A percentile compares a stretch with the other conserved stretches of the same genome.
Conservation (phyloP, 1,139 yeast species). For the Magnusiomyces ingens region DNA sequence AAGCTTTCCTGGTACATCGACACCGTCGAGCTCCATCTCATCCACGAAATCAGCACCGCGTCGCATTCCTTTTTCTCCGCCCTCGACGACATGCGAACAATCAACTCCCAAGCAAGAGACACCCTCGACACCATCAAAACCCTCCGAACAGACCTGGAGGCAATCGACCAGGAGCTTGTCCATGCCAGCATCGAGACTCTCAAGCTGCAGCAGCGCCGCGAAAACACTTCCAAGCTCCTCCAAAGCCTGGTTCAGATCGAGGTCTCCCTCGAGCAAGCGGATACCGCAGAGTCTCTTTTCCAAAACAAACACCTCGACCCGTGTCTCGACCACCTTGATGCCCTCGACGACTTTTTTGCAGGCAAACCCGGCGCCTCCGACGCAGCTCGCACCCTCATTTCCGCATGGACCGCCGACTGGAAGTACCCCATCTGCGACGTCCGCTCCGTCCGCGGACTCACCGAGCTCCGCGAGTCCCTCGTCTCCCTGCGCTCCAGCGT, state of each 20-base stretch:
- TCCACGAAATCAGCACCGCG: constrained; percentile 76
- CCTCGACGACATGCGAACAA: constrained; percentile 63
- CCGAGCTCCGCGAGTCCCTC: constrained; percentile 46
- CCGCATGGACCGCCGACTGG: constrained; percentile 42
- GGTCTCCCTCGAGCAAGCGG: constrained; percentile 43
- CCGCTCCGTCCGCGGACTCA: constrained; percentile 51
- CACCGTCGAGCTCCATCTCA: constrained; percentile 71
- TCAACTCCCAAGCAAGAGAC: constrained; percentile 49
- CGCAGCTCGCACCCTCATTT: constrained; percentile 20
- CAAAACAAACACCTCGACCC: constrained; percentile 26
- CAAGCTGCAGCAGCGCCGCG: constrained; percentile 46
- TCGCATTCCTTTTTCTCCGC: constrained; percentile 82
- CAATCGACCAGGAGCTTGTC: constrained; percentile 46
- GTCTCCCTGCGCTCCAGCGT: constrained; percentile 49
- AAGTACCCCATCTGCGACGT: constrained; percentile 47
- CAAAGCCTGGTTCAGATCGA: constrained; percentile 60
- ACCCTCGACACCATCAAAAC: constrained; percentile 45
- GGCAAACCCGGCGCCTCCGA: constrained; percentile 36
- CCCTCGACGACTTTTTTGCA: constrained; percentile 48
- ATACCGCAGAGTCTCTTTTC: constrained; percentile 46
- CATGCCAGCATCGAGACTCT: constrained; percentile 48
- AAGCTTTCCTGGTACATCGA: constrained; percentile 78
- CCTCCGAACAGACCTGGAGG: constrained; percentile 35
- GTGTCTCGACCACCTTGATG: constrained; percentile 49
- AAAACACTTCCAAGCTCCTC: constrained; percentile 57